Percentiles rank a stretch among this genome's conserved stretches.
phyloP scores from a whole-genome alignment of 495 filamentous ascomycete genomes.

The Zalerion maritima region DNA sequence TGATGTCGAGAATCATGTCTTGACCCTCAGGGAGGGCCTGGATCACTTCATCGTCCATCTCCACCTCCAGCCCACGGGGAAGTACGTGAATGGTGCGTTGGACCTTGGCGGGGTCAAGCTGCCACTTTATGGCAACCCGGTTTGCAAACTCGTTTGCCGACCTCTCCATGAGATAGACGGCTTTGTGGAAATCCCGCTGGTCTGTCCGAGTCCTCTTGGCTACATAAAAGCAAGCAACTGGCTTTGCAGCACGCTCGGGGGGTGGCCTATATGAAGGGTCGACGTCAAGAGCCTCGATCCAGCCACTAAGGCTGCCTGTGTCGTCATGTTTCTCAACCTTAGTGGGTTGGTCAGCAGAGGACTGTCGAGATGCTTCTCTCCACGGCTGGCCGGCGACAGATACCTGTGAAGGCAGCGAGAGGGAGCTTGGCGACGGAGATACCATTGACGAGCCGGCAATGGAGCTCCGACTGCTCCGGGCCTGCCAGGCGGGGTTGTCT shows the following conservation, averaged over 20 bases:
- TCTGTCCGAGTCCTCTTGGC: slow-evolving; percentile 39
- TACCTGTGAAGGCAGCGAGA: slow-evolving; percentile 41
- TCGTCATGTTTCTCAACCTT: slow-evolving; percentile 32
- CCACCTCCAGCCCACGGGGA: slow-evolving; percentile 58
- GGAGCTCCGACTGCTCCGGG: slow-evolving; percentile 40
- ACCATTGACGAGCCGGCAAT: slow-evolving; percentile 43
- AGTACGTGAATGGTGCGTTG: slow-evolving; percentile 56
- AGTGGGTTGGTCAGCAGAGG: slow-evolving; percentile 35
- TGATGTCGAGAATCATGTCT: slow-evolving; percentile 54
- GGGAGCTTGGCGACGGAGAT: slow-evolving; percentile 56
- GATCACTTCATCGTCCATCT: slow-evolving; percentile 84
- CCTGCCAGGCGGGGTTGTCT: slow-evolving; percentile 38
- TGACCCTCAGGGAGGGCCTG: slow-evolving; percentile 79
- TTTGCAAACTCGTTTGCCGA: slow-evolving; percentile 55
- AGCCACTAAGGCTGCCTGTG: slow-evolving; percentile 48
- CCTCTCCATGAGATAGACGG: slow-evolving; percentile 70
- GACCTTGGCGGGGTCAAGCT: slow-evolving; percentile 57
- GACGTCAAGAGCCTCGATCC: slow-evolving; percentile 84
- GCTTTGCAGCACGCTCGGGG: slow-evolving; percentile 48
- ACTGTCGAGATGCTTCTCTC: slow-evolving; percentile 22
- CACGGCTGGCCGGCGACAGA: slow-evolving; percentile 16
- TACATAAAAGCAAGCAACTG: slow-evolving; percentile 82
- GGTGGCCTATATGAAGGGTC: slow-evolving; percentile 77
- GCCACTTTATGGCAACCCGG: slow-evolving; percentile 60
- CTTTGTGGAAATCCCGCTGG: slow-evolving; percentile 57